A percentile compares a stretch with the other conserved stretches of the same genome.
These are phyloP conservation scores for Lentinula aciculospora DNA, from an alignment of 768 basidiomycete genomes.

Conservation along the genomic window DNA sequence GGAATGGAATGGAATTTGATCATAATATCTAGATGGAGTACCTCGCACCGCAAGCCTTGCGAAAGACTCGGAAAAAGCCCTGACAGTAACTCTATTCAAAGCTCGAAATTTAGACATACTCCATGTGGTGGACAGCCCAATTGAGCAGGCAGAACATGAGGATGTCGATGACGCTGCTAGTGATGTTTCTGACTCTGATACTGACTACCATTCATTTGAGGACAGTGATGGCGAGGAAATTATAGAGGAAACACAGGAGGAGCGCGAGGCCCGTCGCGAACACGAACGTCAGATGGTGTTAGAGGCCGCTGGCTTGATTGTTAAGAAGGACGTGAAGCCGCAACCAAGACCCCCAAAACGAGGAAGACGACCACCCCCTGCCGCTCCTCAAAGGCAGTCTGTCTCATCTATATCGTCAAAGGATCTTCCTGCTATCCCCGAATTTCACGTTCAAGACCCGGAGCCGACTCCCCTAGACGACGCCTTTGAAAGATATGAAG, in stretches of 20 bases:
- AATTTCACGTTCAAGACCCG: conserved; percentile 22
- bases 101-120: not conserved
- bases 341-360: conserved; percentile 35
- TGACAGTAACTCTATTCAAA: not conserved
- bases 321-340: conserved; percentile 55
- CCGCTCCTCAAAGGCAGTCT: conserved; percentile 33
- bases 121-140: not conserved
- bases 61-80: not conserved
- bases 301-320: conserved; percentile 83
- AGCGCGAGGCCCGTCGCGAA: conserved; percentile 52
- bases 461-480: conserved; percentile 58
- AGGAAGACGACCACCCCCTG: conserved; percentile 40
- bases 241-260: conserved; percentile 38
- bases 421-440: conserved; percentile 52
- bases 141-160: not conserved
- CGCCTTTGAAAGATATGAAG: conserved; percentile 86
- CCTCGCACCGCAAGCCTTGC: not conserved
- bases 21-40: not conserved
- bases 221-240: conserved; percentile 32
- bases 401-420: conserved; percentile 28
- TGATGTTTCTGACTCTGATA: conserved; percentile 23
- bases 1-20: not conserved
- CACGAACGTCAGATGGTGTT: conserved; percentile 76
- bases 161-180: conserved; percentile 23
- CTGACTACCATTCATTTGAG: conserved; percentile 33